phyloP scores from a whole-genome alignment of 192 early-diverging fungal species.

The Coemansia sp. region DNA sequence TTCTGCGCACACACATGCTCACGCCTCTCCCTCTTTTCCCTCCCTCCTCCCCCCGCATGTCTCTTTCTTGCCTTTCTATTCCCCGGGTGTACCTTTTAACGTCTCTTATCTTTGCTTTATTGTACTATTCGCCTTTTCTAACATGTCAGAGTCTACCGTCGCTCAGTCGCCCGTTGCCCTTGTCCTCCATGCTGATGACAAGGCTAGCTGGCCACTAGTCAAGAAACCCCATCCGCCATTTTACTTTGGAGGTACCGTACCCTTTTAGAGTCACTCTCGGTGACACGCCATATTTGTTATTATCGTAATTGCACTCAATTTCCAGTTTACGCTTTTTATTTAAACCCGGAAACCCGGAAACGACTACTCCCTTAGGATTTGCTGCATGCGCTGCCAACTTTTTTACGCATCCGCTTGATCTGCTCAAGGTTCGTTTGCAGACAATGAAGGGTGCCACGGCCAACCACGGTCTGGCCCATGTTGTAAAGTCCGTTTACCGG shows the following conservation, averaged over 20 bases:
- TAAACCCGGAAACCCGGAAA: background rate
- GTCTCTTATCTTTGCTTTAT: background rate
- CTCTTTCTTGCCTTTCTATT: background rate
- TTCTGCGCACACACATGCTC: background rate
- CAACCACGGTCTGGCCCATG: slow-evolving; percentile 55
- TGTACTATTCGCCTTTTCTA: background rate
- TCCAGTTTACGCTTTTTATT: background rate
- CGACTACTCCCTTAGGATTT: slow-evolving; percentile 26
- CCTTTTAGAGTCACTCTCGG: background rate
- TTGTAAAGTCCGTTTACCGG: slow-evolving; percentile 66
- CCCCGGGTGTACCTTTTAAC: background rate
- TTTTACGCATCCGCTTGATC: slow-evolving; percentile 80
- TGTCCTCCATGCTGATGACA: slow-evolving; percentile 6
- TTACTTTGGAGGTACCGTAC: slow-evolving; percentile 38
- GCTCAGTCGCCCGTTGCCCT: background rate
- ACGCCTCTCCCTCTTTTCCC: background rate
- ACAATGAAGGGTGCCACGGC: slow-evolving; percentile 64
- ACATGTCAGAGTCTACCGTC: slow-evolving; percentile 7
- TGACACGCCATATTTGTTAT: background rate
- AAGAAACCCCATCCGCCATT: slow-evolving; percentile 48
- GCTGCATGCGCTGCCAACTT: slow-evolving; percentile 54
- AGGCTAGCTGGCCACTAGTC: slow-evolving; percentile 25
- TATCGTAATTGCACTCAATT: background rate
- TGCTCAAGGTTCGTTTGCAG: slow-evolving; percentile 90
- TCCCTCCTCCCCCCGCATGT: background rate